A percentile compares a stretch with the other conserved stretches of the same genome.
phyloP scores from a whole-genome alignment of 345 rosid species.

The Acer campestre region DNA sequence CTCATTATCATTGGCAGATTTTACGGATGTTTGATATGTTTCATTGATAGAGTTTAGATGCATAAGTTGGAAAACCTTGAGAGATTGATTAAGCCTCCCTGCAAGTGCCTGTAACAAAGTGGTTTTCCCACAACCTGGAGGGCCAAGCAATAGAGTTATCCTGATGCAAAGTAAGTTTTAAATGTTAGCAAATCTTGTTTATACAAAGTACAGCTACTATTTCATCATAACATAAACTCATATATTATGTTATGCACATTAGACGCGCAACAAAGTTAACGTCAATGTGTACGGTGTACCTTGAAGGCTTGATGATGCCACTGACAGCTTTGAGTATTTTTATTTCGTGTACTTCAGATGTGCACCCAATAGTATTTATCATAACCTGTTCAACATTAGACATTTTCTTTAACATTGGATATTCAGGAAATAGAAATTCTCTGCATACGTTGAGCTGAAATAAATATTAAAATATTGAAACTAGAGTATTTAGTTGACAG shows the following conservation, averaged over 20 bases:
- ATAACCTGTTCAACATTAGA: slow-evolving; percentile 24
- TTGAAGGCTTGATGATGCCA: slow-evolving; percentile 45
- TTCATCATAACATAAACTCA: too few species aligned
- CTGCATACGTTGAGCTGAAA: too few species aligned
- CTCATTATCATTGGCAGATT: not conserved
- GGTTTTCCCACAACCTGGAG: slow-evolving; percentile 58
- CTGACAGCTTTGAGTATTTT: slow-evolving; percentile 33
- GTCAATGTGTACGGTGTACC: slow-evolving; percentile 23
- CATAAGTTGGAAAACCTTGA: slow-evolving; percentile 35
- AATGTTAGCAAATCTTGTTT: not conserved
- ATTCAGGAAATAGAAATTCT: too few species aligned
- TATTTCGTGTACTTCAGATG: slow-evolving; percentile 13
- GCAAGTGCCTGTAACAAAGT: slow-evolving; percentile 51
- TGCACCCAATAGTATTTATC: slow-evolving; percentile 17
- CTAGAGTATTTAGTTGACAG: too few species aligned
- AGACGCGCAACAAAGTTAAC: too few species aligned
- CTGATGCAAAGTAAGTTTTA: slow-evolving; percentile 20
- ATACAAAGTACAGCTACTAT: too few species aligned
- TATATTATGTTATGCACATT: too few species aligned
- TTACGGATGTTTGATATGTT: not conserved
- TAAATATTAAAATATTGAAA: not conserved
- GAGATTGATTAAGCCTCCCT: slow-evolving; percentile 40
- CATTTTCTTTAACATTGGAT: too few species aligned
- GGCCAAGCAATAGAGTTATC: slow-evolving; percentile 54
- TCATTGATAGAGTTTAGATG: not conserved